Evolutionary conservation across 208 protist genomes (phyloP).

Genomic region (Kentomonas sorsogonicus): DNA sequence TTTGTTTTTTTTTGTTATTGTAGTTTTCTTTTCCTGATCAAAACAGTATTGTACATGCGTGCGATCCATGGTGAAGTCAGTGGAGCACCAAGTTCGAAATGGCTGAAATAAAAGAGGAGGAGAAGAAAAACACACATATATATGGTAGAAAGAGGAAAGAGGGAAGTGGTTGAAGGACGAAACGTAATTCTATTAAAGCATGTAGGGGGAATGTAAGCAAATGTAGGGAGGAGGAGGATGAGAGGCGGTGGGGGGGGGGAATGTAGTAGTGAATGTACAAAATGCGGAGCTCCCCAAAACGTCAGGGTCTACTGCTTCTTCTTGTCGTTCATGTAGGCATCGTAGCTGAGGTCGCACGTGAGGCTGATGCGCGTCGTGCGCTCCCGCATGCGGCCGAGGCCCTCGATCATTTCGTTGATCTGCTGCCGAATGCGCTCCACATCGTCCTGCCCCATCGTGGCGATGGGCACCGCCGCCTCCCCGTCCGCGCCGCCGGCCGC

Average conservation of each 20-base stretch:
- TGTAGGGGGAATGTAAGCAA: too few species aligned
- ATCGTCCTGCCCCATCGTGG: slow-evolving; percentile 9
- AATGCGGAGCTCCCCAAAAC: neutral
- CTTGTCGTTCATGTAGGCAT: slow-evolving; percentile 46
- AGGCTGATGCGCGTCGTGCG: slow-evolving; percentile 37
- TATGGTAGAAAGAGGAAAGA: too few species aligned
- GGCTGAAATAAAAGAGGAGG: neutral
- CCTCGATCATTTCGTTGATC: slow-evolving; percentile 26
- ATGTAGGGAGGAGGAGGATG: too few species aligned
- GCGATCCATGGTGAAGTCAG: neutral
- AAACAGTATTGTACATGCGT: neutral
- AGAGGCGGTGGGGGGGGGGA: too few species aligned
- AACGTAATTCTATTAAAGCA: too few species aligned
- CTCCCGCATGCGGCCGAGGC: slow-evolving; percentile 29
- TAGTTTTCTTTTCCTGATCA: neutral
- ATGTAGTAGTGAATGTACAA: slow-evolving; percentile 8
- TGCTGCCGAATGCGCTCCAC: slow-evolving; percentile 28
- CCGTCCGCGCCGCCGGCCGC: neutral
- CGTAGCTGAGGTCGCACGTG: slow-evolving; percentile 62
- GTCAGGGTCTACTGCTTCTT: too few species aligned
- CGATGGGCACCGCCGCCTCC: neutral
- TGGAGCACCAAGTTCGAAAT: neutral
- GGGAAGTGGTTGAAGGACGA: too few species aligned
- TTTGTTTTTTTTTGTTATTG: neutral
- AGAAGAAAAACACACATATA: neutral